These are phyloP conservation scores for Diddensiella transvaalensis DNA, from an alignment of 805 yeast species.

Conservation along the genomic window DNA sequence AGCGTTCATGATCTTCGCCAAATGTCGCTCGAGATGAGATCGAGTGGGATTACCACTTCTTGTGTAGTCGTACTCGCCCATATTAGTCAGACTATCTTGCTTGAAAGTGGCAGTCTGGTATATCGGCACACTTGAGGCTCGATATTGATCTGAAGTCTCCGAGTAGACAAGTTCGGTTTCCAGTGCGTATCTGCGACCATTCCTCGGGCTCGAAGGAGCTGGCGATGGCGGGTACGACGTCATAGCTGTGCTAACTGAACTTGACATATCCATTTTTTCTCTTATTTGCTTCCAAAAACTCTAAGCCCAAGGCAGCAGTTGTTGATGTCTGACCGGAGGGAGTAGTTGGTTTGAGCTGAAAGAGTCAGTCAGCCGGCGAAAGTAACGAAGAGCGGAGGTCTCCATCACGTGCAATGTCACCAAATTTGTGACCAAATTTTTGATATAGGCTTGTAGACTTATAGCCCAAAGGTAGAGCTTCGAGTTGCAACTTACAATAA, in stretches of 20 bases:
- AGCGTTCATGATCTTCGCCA: constrained; percentile 78
- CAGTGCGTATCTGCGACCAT: constrained; percentile 43
- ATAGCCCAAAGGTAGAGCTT: too few relatives aligned
- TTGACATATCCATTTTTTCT: constrained; percentile 3
- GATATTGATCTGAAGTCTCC: constrained; percentile 63
- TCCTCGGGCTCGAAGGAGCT: constrained; percentile 29
- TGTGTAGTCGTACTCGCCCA: constrained; percentile 84
- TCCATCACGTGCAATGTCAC: not conserved
- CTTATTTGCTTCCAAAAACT: not conserved
- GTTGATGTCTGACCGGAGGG: too few relatives aligned
- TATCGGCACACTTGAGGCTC: constrained; percentile 81
- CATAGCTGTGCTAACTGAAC: constrained; percentile 7
- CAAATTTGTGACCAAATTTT: not conserved
- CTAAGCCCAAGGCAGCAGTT: too few relatives aligned
- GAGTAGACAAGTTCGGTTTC: constrained; percentile 70
- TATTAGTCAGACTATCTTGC: constrained; percentile 63
- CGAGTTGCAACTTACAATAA: too few relatives aligned
- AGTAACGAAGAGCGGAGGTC: too few relatives aligned
- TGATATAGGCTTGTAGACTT: too few relatives aligned
- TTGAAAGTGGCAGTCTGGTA: constrained; percentile 96
- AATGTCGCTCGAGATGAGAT: constrained; percentile 69
- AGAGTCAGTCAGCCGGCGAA: not conserved
- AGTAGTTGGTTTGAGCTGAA: too few relatives aligned
- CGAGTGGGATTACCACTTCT: constrained; percentile 95
- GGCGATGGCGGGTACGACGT: constrained; percentile 19